Base-by-base conservation (phyloP, 129 eudicot genomes). In the Smallanthus sonchifolius region DNA sequence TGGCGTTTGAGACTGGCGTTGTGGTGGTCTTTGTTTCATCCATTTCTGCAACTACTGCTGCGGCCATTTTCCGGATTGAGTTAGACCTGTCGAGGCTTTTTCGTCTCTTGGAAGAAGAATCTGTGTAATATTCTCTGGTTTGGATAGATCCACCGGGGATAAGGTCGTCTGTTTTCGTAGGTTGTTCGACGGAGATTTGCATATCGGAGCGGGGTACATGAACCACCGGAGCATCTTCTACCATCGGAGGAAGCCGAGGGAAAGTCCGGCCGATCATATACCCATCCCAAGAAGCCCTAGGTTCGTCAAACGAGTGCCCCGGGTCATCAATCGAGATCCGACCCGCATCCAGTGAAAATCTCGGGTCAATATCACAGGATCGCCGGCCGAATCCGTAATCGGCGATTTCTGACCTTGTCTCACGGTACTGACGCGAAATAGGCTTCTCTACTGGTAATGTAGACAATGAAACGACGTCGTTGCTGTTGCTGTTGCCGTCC, bases 251-350 rank as follows among this genome's bases (percentile, higher is more conserved):
- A 62, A 91, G 86, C 67, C 90, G 81, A 4, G 96, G 85, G 62
- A 90, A 86, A 3, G 73, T 81, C 86, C 89, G 77, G 14, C 96
- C 96, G 32, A 83, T 84, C 67, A 90, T 16, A 40, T 90, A 79
- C 2, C 98, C 98, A 51, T 93, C 98, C 98, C 98, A 93, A 5
- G 96, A 87, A 44, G 98, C 98, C 49, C 98, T 81, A 67, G 97
- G 98, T 79, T 93, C 91, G n/a, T 93, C 98, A 65, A 90, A 86
- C 11, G 98, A 93, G 49, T 82, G 86, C n/a, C 98, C 80, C 38
- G 89, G 84, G 74, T 87, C 97, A 72, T 93, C 98, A 74, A 86
- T 84, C 13, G 97, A 90, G 48, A 93, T 85, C 83, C 97, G 82
- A n/a, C 91, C 91, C 36, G 86, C 93, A 67, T 92, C 97, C 11